These are phyloP conservation scores for Boletus tylopilopsis DNA, from an alignment of 768 basidiomycete species.

Conservation along the genomic window DNA sequence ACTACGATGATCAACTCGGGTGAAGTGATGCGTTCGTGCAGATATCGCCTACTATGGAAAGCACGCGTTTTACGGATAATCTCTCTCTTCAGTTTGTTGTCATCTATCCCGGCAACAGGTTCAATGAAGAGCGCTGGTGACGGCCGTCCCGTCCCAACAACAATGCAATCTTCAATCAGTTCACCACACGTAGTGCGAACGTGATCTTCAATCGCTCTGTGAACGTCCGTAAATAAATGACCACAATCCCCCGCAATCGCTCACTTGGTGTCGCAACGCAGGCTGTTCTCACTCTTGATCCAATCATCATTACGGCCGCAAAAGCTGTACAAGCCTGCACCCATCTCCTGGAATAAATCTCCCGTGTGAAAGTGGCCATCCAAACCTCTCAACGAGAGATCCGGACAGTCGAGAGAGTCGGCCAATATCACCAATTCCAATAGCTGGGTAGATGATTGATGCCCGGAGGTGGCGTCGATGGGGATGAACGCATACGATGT, in stretches of 20 bases:
- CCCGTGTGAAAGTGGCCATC: constrained; percentile 81
- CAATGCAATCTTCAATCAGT: constrained; percentile 64
- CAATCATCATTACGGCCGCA: constrained; percentile 79
- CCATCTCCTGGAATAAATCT: constrained; percentile 69
- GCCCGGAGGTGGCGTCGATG: constrained; percentile 41
- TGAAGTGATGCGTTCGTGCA: constrained; percentile 73
- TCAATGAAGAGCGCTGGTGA: constrained; percentile 77
- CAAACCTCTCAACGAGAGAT: constrained; percentile 47
- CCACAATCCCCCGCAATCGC: constrained; percentile 12
- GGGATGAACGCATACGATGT: constrained; percentile 68
- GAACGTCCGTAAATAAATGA: constrained; percentile 6
- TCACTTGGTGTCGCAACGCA: constrained; percentile 73
- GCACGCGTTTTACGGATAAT: constrained; percentile 69
- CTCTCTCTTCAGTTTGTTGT: constrained; percentile 60
- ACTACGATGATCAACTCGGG: constrained; percentile 67
- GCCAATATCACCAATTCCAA: constrained; percentile 69
- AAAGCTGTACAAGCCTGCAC: constrained; percentile 56
- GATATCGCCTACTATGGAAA: constrained; percentile 72
- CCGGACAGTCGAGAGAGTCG: constrained; percentile 67
- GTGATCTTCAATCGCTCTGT: constrained; percentile 74
- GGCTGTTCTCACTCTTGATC: constrained; percentile 79
- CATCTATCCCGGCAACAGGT: constrained; percentile 49
- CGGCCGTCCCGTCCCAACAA: constrained; percentile 73
- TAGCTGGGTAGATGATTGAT: constrained; percentile 53
- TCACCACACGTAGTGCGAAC: constrained; percentile 57